A percentile compares a stretch with the other conserved stretches of the same genome.
These are phyloP conservation scores for Trichoderma sp. DNA, from an alignment of 2,329 filamentous ascomycete species.

Conservation along the genomic window DNA sequence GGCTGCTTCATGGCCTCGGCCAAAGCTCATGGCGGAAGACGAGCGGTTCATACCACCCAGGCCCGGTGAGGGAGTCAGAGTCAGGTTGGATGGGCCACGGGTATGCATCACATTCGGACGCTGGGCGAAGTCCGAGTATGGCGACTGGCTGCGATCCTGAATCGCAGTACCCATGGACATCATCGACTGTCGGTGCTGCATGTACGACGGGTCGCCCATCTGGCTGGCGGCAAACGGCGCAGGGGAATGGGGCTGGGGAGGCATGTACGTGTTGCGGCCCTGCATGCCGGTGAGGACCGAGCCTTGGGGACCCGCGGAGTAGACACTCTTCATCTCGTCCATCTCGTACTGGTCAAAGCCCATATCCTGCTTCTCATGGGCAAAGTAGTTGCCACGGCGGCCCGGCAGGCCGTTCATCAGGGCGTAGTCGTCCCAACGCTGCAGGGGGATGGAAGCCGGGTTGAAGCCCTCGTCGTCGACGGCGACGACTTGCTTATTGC, in stretches of 20 bases:
- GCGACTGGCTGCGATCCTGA: slow-evolving; percentile 55
- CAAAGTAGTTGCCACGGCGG: slow-evolving; percentile 71
- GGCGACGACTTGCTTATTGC: slow-evolving; percentile 85
- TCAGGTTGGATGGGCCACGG: slow-evolving; percentile 52
- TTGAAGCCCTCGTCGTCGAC: slow-evolving; percentile 85
- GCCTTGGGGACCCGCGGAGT: slow-evolving; percentile 86
- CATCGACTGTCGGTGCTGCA: slow-evolving; percentile 69
- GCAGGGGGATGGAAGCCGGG: slow-evolving; percentile 87
- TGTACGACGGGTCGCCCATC: slow-evolving; percentile 52
- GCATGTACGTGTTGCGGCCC: slow-evolving; percentile 73
- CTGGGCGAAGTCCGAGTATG: slow-evolving; percentile 59
- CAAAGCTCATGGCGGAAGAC: slow-evolving; percentile 52
- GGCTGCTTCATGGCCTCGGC: slow-evolving; percentile 50
- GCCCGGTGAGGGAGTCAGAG: slow-evolving; percentile 48
- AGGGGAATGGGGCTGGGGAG: slow-evolving; percentile 79
- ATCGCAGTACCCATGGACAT: slow-evolving; percentile 63
- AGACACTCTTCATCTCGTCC: slow-evolving; percentile 96
- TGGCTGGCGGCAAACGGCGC: slow-evolving; percentile 62
- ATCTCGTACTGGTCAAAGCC: slow-evolving; percentile 85
- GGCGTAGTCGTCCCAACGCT: slow-evolving; percentile 97
- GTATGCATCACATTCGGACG: slow-evolving; percentile 66
- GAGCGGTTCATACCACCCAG: slow-evolving; percentile 41
- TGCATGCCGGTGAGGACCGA: slow-evolving; percentile 87
- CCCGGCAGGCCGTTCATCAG: slow-evolving; percentile 83
- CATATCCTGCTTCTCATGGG: slow-evolving; percentile 68